Base-by-base conservation (phyloP, 73 alveolate genomes). In the Vitrella brassicaformis region DNA sequence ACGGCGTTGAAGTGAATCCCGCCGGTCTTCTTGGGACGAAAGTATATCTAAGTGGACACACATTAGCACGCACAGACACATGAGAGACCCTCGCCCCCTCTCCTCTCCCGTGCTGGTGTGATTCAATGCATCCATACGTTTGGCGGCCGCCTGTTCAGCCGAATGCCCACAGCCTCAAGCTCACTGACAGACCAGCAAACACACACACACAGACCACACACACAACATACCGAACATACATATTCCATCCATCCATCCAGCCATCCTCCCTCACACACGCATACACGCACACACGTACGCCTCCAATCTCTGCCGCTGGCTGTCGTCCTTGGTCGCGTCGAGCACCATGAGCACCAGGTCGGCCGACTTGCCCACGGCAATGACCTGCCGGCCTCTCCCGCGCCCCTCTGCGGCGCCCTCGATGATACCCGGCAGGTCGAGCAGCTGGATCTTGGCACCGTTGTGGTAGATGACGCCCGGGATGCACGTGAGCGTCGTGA, bases 331-430 rank as follows among this genome's bases (percentile, higher is more conserved):
- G 73, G 94, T 92, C n/a, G 99, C 99, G 71, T 97, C 99, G 31
- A 97, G 91, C 32, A 97, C 96, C 96, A 97, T 97, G 77, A 97
- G 82, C 69, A 97, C 92, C 74, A 95, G 82, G 90, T 97, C 99
- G 1, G 98, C 90, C 66, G 98, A 88, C 81, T 94, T 95, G 10
- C 98, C 98, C 25, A 93, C 97, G 14, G 99, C 99, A 71, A 97
- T 97, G 47, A 97, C 99, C 90, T 97, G 95, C 84, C 99, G 89
- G 56, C 99, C 99, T 82, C 98, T 82, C 31, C 99, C 99, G 80
- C 91, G 92, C 27, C 96, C 96, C 10, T 79, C 29, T 8, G 56
- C 56, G 14, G 56, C 56, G 4, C 56, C 56, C 56, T 39, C 56
- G 56, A 39, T 39, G 56, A 39, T 39, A 67, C 99, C 99, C 27